Evolutionary conservation across 768 basidiomycete genomes (phyloP), one percentile per base, ranked within the genome.

Genomic region (Pulveroboletus sp.): DNA sequence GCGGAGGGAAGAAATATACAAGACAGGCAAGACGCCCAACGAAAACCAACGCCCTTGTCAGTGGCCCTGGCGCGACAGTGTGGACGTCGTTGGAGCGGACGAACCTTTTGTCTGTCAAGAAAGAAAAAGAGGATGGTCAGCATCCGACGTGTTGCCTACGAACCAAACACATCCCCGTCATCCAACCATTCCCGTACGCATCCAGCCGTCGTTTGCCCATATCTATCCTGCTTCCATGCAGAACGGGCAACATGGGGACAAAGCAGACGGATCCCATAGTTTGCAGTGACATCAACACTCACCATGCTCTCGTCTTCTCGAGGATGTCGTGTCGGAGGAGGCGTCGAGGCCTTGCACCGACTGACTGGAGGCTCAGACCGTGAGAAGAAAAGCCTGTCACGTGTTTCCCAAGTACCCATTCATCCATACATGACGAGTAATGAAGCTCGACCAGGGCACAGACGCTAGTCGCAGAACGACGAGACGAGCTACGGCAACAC

Each of bases 21-120:
- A 21, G 21, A 21, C 21, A 21, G 21, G 21, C 21, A 21, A 15
- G 32, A 46, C 27, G 33, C 14, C n/a, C n/a, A 27, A 12, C 12
- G 30, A 33, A 33, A 33, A n/a, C 9, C 43, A 38, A 26, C 18
- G 9, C 43, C 27, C 50, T 41, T 32, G 54, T 48, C 39, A 62
- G 60, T 55, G 57, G 40, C 21, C 55, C 39, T 45, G 15, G 30
- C 24, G 26, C 26, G 24, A 31, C 26, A 6, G n/a, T 4, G 10
- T 6, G 14, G 17, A 35, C 35, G 26, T 39, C 42, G 4, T 39
- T 5, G 33, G 50, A 30, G 48, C n/a, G 46, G 24, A 62, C 82
- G 66, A 73, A 91, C 89, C 89, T 89, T 92, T 91, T 73, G 88
- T 90, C 89, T 89, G 73, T 54, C 50, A 60, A 64, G 37, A 57